A percentile compares a stretch with the other conserved stretches of the same genome.
Conservation (phyloP, 2,329 filamentous ascomycete genomes). For the Gnomoniopsis smithogilvyi region DNA sequence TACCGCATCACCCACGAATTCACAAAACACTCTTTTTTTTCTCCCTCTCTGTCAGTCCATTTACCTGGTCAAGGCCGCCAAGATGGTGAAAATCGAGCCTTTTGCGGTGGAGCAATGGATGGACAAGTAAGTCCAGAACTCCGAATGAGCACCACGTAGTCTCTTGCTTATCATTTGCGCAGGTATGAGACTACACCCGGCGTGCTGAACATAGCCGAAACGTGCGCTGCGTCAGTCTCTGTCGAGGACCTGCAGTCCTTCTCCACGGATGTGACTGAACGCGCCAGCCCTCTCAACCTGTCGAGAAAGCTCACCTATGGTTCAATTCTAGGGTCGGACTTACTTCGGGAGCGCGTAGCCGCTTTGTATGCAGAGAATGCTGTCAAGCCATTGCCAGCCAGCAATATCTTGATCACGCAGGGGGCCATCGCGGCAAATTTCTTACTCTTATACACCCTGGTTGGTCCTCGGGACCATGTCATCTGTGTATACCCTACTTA, state of each 20-base stretch:
- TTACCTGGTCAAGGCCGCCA: constrained; percentile 4
- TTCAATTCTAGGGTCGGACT: constrained; percentile 64
- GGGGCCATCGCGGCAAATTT: constrained; percentile 87
- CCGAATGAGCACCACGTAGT: background rate
- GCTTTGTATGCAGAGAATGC: constrained; percentile 57
- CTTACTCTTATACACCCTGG: constrained; percentile 68
- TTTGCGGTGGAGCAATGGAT: constrained; percentile 75
- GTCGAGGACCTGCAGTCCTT: constrained; percentile 63
- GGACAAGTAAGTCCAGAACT: constrained; percentile 34
- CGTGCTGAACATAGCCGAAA: constrained; percentile 72
- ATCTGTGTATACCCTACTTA: constrained; percentile 86
- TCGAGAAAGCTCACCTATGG: constrained; percentile 68
- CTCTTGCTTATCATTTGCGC: background rate
- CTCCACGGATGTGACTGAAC: constrained; percentile 47
- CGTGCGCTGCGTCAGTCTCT: constrained; percentile 72
- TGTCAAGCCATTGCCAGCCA: constrained; percentile 38
- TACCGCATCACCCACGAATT: too few relatives aligned
- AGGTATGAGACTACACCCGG: constrained; percentile 53
- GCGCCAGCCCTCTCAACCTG: constrained; percentile 41
- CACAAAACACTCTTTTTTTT: background rate
- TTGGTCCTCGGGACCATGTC: constrained; percentile 75
- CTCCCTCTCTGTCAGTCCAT: background rate
- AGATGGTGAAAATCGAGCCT: constrained; percentile 46
- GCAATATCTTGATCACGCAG: constrained; percentile 72
- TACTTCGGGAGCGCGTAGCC: constrained; percentile 62